Evolutionary conservation across 78 protist species (phyloP).

Genomic region (Dictyostelium purpureum): DNA sequence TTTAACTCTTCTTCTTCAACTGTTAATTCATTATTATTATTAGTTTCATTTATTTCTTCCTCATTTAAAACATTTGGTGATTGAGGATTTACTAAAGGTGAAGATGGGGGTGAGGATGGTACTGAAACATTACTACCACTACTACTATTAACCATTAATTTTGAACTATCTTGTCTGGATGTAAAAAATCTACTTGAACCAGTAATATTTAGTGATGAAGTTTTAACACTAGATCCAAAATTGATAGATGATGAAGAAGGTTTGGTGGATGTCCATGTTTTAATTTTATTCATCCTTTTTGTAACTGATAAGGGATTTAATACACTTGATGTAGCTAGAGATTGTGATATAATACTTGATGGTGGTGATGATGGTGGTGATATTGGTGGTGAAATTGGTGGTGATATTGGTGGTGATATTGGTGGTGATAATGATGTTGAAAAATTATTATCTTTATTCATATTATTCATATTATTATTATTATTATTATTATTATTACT

Average conservation of each 20-base stretch:
- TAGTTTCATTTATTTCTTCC: background rate
- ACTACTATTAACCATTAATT: background rate
- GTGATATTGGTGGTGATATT: too few species aligned
- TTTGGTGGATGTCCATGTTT: background rate
- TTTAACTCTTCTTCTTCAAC: background rate
- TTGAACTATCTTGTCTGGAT: conserved; percentile 3
- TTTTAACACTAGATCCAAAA: background rate
- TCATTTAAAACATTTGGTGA: background rate
- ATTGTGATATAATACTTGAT: background rate
- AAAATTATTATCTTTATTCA: too few species aligned
- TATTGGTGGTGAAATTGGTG: background rate
- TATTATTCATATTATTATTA: background rate
- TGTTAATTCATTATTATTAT: background rate
- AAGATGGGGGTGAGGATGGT: conserved; percentile 7
- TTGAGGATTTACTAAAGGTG: background rate
- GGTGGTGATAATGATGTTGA: too few species aligned
- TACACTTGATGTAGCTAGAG: background rate
- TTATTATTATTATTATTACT: background rate
- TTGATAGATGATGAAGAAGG: background rate
- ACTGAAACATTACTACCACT: background rate
- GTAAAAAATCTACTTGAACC: conserved; percentile 1
- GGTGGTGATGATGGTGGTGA: background rate
- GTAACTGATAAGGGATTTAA: background rate
- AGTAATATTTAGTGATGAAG: background rate
- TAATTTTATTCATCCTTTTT: background rate